These are phyloP conservation scores for Aspergillus ostianus DNA, from an alignment of 495 filamentous ascomycete species.

Conservation along the genomic window DNA sequence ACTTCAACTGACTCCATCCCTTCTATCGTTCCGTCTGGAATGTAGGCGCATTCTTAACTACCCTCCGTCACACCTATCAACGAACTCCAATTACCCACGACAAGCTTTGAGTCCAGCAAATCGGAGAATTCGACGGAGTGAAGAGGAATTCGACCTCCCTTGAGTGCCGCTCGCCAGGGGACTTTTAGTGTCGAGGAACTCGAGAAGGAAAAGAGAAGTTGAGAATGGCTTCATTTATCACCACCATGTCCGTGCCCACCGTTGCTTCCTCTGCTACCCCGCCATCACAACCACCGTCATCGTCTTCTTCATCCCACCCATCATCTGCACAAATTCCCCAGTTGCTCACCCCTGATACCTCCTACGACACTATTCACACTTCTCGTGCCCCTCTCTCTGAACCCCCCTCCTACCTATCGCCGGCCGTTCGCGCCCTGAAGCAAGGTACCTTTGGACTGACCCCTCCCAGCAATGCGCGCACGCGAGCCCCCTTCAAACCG, in stretches of 20 bases:
- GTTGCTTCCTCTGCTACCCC: slow-evolving; percentile 30
- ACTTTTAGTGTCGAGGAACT: neutral
- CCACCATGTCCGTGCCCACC: slow-evolving; percentile 64
- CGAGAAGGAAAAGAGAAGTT: slow-evolving; percentile 10
- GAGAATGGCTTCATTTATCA: slow-evolving; percentile 66
- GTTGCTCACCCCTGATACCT: slow-evolving; percentile 23
- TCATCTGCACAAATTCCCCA: slow-evolving; percentile 17
- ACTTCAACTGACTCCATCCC: neutral
- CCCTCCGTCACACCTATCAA: neutral
- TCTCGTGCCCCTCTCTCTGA: slow-evolving; percentile 33
- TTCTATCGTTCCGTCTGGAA: slow-evolving; percentile 4
- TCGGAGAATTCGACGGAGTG: neutral
- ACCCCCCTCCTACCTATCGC: slow-evolving; percentile 42
- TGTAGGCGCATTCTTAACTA: slow-evolving; percentile 17
- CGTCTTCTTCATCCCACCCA: slow-evolving; percentile 7
- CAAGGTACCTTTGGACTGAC: slow-evolving; percentile 42
- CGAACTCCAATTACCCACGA: neutral
- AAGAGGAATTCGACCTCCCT: neutral
- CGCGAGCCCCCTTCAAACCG: slow-evolving; percentile 87
- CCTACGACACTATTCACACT: slow-evolving; percentile 34
- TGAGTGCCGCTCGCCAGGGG: neutral
- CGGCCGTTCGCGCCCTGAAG: slow-evolving; percentile 42
- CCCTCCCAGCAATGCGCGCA: slow-evolving; percentile 78
- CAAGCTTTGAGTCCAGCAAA: neutral
- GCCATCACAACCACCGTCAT: slow-evolving; percentile 13